Base-by-base conservation (phyloP, 2,329 filamentous ascomycete genomes). In the Aschersonia sp. region DNA sequence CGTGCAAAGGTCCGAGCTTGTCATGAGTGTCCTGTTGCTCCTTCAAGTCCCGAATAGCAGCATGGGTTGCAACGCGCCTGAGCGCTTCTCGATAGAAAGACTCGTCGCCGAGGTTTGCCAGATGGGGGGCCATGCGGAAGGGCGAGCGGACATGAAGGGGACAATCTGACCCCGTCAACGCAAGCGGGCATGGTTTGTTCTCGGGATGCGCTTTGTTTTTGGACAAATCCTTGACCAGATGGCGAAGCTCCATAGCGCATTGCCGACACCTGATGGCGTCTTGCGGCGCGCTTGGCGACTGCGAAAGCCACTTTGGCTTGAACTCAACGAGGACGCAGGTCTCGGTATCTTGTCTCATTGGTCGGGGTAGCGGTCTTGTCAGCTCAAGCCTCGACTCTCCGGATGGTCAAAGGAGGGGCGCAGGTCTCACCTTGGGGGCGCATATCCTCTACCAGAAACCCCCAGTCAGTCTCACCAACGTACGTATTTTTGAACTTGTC, bases 231-330 rank as follows among this genome's bases (percentile, higher is more conserved):
- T 54, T 57, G 45, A 65, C 47, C 39, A 62, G 59, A 47, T 63
- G 64, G 45, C 59, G 58, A 45, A 69, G 58, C 51, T 68, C 63
- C 43, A 66, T 67, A 39, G 86, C 86, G 60, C 86, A 92, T 40
- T 83, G 87, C 32, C 86, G 78, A 64, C 86, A 92, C 45, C 83
- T 72, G 45, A 69, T 73, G 41, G 83, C 76, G 31, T 66, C 63
- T 0, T 59, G 30, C 1, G 85, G 86, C 0, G 85, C 84, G 39
- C 77, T 79, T 4, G 81, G 84, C 2, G 84, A 89, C 60, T 88
- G 84, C 7, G 73, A 66, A 30, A 92, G 74, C 86, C 86, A 92
- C 64, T 92, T 92, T 11, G 86, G 85, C 60, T 92, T 92, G 65
- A 90, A 83, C 60, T 90, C 84, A 48, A 85, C 66, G 32, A 84